phyloP scores from a whole-genome alignment of 2,329 filamentous ascomycete genomes.

The Pyrenophora seminiperda region DNA sequence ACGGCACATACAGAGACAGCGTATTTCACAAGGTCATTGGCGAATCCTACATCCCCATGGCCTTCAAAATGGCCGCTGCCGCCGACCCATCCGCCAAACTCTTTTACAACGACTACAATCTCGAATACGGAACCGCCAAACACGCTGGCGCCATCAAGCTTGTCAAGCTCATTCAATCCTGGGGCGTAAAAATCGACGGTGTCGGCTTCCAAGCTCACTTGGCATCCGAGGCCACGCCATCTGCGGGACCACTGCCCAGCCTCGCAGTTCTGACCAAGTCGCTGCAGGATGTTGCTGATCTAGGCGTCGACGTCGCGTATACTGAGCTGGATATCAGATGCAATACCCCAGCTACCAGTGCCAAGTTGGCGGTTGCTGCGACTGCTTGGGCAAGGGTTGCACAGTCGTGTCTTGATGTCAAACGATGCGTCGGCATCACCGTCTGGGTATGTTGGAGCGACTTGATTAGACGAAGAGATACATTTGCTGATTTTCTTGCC shows the following conservation, averaged over 20 bases:
- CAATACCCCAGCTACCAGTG: slow-evolving; percentile 51
- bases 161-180: slow-evolving; percentile 46
- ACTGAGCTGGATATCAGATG: slow-evolving; percentile 65
- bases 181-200: slow-evolving; percentile 60
- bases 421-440: slow-evolving; percentile 46
- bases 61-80: slow-evolving; percentile 62
- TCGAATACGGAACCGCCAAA: slow-evolving; percentile 59
- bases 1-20: slow-evolving; percentile 58
- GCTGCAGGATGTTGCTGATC: slow-evolving; percentile 58
- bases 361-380: slow-evolving; percentile 49
- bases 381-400: slow-evolving; percentile 52
- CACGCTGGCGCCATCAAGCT: slow-evolving; percentile 38
- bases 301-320: slow-evolving; percentile 63
- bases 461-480: neutral
- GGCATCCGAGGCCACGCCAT: slow-evolving; percentile 57
- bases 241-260: slow-evolving; percentile 47
- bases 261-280: slow-evolving; percentile 53
- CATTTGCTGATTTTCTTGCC: slow-evolving; percentile 8
- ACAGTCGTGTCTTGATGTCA: slow-evolving; percentile 41
- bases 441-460: slow-evolving; percentile 51
- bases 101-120: slow-evolving; percentile 69
- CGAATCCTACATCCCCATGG: slow-evolving; percentile 61
- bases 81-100: slow-evolving; percentile 64
- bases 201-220: slow-evolving; percentile 66
- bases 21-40: slow-evolving; percentile 64